These are phyloP conservation scores for Daldinia caldariorum DNA, from an alignment of 495 filamentous ascomycete species.

Conservation along the genomic window DNA sequence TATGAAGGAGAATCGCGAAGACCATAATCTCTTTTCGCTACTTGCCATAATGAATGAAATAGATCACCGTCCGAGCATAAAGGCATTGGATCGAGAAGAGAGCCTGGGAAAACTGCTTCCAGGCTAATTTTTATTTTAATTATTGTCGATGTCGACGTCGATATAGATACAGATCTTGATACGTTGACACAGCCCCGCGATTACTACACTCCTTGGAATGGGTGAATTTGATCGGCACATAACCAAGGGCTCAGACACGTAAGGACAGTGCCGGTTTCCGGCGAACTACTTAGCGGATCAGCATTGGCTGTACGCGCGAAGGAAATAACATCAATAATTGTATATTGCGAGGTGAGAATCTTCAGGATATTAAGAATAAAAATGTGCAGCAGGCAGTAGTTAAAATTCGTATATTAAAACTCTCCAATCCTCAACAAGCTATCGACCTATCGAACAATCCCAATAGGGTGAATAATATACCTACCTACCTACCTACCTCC, in stretches of 20 bases:
- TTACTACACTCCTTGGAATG: neutral
- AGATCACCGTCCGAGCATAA: neutral
- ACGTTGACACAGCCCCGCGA: constrained; percentile 22
- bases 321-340: neutral
- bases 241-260: neutral
- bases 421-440: too few relatives aligned
- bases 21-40: constrained; percentile 26
- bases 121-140: constrained; percentile 1
- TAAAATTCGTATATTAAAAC: neutral
- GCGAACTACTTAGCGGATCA: neutral
- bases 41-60: constrained; percentile 17
- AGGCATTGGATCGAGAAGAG: neutral
- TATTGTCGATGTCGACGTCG: neutral
- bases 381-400: neutral
- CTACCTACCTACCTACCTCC: too few relatives aligned
- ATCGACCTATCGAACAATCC: too few relatives aligned
- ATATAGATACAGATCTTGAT: neutral
- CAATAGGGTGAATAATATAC: too few relatives aligned
- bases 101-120: neutral
- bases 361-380: neutral
- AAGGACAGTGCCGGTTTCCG: constrained; percentile 1
- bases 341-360: too few relatives aligned
- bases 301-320: neutral
- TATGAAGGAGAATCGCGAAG: constrained; percentile 35
- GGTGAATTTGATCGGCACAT: neutral